phyloP scores from a whole-genome alignment of 2,329 filamentous ascomycete genomes.

The Aspergillus melleus region DNA sequence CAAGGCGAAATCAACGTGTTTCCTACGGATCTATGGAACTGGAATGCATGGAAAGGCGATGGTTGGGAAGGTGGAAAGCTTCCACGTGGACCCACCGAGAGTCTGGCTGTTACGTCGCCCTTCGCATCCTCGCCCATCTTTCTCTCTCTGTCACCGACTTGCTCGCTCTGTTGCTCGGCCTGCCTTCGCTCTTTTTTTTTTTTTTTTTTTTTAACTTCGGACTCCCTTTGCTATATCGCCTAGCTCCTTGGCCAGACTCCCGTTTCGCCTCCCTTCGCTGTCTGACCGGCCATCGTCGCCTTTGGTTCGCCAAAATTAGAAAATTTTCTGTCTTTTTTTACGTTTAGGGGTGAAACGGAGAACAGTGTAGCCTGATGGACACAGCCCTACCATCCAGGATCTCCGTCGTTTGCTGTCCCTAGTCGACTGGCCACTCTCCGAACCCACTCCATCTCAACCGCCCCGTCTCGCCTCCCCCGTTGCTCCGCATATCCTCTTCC shows the following conservation, averaged over 20 bases:
- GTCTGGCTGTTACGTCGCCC: background rate
- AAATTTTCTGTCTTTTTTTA: slow-evolving; percentile 1
- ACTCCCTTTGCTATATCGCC: background rate
- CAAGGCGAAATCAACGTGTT: background rate
- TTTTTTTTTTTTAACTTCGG: background rate
- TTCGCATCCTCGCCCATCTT: background rate
- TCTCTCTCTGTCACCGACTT: background rate
- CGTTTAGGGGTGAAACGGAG: slow-evolving; percentile 6
- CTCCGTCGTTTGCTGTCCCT: slow-evolving; percentile 9
- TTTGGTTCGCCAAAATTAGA: slow-evolving; percentile 9
- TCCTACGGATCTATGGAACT: too few species aligned
- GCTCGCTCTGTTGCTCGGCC: slow-evolving; percentile 1
- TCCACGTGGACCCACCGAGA: background rate
- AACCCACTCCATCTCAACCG: background rate
- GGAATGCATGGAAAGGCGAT: background rate
- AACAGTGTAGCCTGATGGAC: slow-evolving; percentile 32
- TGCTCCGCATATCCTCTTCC: background rate
- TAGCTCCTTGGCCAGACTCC: background rate
- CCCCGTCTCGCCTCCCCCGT: background rate
- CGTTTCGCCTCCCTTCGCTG: background rate
- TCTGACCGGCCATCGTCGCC: background rate
- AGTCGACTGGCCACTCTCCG: background rate
- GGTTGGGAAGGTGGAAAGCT: background rate
- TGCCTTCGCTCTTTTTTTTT: background rate
- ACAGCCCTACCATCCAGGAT: slow-evolving; percentile 17